Evolutionary conservation across 2,329 filamentous ascomycete genomes (phyloP), one percentile per base, ranked within the genome.

Genomic region (Ophiosphaerella korrae): DNA sequence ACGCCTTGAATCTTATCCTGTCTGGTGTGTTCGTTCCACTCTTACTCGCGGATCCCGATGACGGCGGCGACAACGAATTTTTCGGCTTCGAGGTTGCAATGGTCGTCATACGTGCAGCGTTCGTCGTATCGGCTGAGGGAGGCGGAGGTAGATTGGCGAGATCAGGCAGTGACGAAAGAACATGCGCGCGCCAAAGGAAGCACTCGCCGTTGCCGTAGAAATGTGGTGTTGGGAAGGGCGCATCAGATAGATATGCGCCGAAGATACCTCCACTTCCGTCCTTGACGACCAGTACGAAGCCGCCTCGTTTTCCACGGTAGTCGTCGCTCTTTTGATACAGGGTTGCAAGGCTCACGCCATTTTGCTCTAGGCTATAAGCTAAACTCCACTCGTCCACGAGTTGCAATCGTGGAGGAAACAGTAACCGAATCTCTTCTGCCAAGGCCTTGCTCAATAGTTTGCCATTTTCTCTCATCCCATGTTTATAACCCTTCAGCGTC

Each of bases 131-230:
- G 35, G 82, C 81, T 41, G 80, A 84, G 3, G 89, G 89, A 0
- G 88, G 89, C 0, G 87, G 88, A 1, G 89, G 89, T 0, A 91
- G 79, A 9, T 78, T 78, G 3, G 79, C 72, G 7, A 83, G 68
- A 32, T 77, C 64, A 13, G 75, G 74, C 7, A 78, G 66, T 0
- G 84, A 75, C 1, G 85, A 79, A 31, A 92, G 78, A 3, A 88
- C 75, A 38, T 86, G 85, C 1, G 89, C 88, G 41, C 89, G 85
- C 90, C 90, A 95, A 57, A 95, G 84, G 74, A 95, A 99, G 75
- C 93, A 97, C 75, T 99, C 94, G 65, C 94, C 94, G 11, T 91
- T 97, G 66, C 94, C 94, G 73, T 90, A 99, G 79, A 96, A 99
- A 57, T 92, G 89, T 2, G 90, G 77, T 1, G 85, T 80, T 0